Evolutionary conservation across 495 filamentous ascomycete species (phyloP).

Genomic region (Usnea hakonensis): DNA sequence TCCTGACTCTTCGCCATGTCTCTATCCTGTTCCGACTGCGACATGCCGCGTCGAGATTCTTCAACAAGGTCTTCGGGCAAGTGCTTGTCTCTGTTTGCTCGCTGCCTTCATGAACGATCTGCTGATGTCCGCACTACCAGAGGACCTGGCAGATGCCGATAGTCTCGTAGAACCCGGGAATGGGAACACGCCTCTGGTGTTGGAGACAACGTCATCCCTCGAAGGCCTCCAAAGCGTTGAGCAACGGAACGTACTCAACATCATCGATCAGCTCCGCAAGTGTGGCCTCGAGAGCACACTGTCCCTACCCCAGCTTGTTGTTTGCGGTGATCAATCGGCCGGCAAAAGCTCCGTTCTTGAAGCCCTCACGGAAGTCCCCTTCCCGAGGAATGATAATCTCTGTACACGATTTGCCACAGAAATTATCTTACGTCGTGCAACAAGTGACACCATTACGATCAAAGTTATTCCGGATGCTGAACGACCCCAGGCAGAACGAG

Average conservation of each 20-base stretch:
- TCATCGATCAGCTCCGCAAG: constrained; percentile 2
- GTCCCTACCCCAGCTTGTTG: constrained; percentile 59
- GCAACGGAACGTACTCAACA: constrained; percentile 2
- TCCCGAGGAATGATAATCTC: constrained; percentile 52
- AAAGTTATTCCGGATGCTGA: background rate
- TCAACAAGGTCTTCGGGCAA: background rate
- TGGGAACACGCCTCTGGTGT: background rate
- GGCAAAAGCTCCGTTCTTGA: constrained; percentile 71
- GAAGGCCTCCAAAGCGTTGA: constrained; percentile 1
- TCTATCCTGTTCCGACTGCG: background rate
- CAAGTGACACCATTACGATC: background rate
- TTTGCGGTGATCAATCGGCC: constrained; percentile 61
- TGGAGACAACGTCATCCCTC: background rate
- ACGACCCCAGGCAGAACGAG: background rate
- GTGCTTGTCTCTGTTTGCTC: background rate
- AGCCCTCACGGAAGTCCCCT: constrained; percentile 60
- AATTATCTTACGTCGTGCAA: constrained; percentile 37
- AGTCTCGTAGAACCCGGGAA: background rate
- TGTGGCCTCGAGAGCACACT: constrained; percentile 7
- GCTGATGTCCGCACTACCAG: background rate
- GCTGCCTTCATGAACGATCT: background rate
- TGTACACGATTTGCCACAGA: constrained; percentile 67
- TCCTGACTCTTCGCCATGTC: background rate
- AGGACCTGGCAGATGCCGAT: background rate
- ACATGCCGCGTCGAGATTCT: background rate